These are phyloP conservation scores for Pinus albicaulis DNA, from an alignment of 75 land plant species.

Conservation along the genomic window DNA sequence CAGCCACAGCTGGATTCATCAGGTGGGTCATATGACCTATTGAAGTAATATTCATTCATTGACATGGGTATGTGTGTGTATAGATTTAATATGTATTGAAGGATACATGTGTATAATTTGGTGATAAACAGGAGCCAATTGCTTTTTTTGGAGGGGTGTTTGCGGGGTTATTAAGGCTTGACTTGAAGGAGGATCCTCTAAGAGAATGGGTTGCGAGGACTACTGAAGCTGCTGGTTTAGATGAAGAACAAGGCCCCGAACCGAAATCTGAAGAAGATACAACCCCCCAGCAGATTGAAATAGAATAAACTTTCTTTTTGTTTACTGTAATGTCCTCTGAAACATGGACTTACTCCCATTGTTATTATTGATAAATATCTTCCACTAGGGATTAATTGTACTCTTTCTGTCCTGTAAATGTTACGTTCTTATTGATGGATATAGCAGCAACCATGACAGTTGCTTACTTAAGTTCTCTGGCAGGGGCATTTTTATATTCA, in stretches of 20 bases:
- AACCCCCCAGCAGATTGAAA: slow-evolving; percentile 46
- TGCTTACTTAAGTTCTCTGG: neutral
- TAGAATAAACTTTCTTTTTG: slow-evolving; percentile 25
- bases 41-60: neutral
- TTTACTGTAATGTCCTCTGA: too few relatives aligned
- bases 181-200: slow-evolving; percentile 88
- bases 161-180: slow-evolving; percentile 90
- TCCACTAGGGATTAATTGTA: neutral
- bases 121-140: slow-evolving; percentile 70
- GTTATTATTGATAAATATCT: neutral
- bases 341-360: neutral
- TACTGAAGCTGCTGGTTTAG: slow-evolving; percentile 73
- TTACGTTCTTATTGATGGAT: neutral
- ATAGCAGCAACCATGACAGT: neutral
- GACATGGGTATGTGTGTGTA: neutral
- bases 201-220: slow-evolving; percentile 86
- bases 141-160: slow-evolving; percentile 91
- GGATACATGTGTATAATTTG: slow-evolving; percentile 5
- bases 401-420: neutral
- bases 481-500: too few relatives aligned
- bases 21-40: neutral
- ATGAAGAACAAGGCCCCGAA: slow-evolving; percentile 28
- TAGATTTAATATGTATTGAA: neutral
- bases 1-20: neutral
- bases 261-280: slow-evolving; percentile 31